phyloP scores from a whole-genome alignment of 2,329 filamentous ascomycete genomes.

The Colletotrichum sp. region DNA sequence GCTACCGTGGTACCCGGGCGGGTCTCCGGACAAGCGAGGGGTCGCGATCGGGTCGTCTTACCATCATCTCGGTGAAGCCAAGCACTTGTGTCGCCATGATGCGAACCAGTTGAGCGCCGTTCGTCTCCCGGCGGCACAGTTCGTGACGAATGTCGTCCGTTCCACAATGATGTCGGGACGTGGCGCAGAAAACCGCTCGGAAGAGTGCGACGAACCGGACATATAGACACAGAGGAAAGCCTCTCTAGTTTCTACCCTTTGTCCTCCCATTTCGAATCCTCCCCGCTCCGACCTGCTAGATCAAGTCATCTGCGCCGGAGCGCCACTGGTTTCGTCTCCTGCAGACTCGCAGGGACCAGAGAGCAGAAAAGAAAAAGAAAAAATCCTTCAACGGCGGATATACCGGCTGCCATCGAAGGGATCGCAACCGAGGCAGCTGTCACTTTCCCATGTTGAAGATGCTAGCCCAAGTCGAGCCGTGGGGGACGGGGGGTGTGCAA shows the following conservation, averaged over 20 bases:
- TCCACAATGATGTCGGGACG: background rate
- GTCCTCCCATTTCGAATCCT: background rate
- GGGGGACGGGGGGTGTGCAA: background rate
- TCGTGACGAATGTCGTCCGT: background rate
- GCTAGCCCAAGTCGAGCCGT: background rate
- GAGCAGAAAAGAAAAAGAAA: background rate
- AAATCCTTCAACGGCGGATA: background rate
- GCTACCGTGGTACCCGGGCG: background rate
- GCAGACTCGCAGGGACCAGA: background rate
- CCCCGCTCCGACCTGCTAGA: background rate
- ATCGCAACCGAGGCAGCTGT: background rate
- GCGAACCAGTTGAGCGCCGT: background rate
- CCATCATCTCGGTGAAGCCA: slow-evolving; percentile 3
- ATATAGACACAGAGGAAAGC: background rate
- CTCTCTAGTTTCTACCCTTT: background rate
- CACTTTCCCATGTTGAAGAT: background rate
- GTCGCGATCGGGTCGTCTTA: background rate
- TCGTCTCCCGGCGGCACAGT: background rate
- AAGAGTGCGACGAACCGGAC: background rate
- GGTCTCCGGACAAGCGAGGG: background rate
- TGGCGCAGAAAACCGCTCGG: background rate
- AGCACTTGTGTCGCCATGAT: background rate
- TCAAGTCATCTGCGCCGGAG: background rate
- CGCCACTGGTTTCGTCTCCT: background rate
- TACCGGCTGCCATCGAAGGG: background rate